Evolutionary conservation across 2,329 filamentous ascomycete genomes (phyloP), one percentile per base, ranked within the genome.

Genomic region (Phaeosphaeriaceae sp.): DNA sequence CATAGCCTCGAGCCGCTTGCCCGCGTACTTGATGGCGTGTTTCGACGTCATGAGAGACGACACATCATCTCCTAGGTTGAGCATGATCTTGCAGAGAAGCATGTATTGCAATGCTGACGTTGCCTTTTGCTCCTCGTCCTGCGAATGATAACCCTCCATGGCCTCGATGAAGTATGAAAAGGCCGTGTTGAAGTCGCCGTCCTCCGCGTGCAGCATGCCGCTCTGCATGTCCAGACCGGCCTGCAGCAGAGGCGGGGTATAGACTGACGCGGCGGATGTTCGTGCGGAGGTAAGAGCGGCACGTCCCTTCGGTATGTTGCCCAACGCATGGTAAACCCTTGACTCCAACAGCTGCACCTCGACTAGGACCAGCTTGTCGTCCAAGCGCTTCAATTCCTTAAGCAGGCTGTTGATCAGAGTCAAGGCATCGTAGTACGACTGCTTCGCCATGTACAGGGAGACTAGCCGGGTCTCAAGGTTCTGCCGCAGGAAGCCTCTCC

Each of bases 131-230:
- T 89, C 83, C 76, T 97, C 93, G 68, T 99, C 95, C 78, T 96
- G 93, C 48, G 90, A 89, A 81, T 95, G 92, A 80, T 98, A 99
- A 60, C 95, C 95, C 77, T 99, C 95, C 63, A 99, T 88, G 2
- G 96, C 95, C 82, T 99, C 95, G 79, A 99, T 98, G 80, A 99
- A 99, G 85, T 99, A 99, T 50, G 93, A 97, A 80, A 91, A 99
- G 50, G 95, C 92, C 24, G 95, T 99, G 83, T 96, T 97, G 86
- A 99, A 99, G 82, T 99, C 96, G 82, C 93, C 91, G 78, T 99
- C 95, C 81, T 99, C 96, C 22, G 95, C 95, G 79, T 99, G 96
- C 58, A 99, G 88, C 90, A 98, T 98, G 67, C 95, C 96, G 65
- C 92, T 97, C 84, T 99, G 95, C 95, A 99, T 98, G 76, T 99